Evolutionary conservation across 2,329 filamentous ascomycete genomes (phyloP).

Genomic region (Neospermospora avenae): DNA sequence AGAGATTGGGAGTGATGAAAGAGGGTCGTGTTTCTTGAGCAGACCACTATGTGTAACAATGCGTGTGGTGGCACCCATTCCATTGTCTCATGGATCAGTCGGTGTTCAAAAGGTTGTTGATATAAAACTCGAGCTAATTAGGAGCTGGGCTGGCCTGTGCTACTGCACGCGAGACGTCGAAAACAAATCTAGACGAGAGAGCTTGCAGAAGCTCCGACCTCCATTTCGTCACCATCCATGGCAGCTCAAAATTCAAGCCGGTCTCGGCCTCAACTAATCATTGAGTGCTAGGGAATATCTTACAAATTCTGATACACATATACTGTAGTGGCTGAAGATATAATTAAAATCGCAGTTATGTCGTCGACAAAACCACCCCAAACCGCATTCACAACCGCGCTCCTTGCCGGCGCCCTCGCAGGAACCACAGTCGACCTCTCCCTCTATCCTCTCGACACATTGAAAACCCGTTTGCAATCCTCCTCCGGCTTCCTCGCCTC

Average conservation of each 20-base stretch:
- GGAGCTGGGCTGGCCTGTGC: not conserved
- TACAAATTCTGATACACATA: not conserved
- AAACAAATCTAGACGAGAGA: constrained; percentile 18
- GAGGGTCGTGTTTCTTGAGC: not conserved
- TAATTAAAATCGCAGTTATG: constrained; percentile 3
- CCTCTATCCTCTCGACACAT: constrained; percentile 95
- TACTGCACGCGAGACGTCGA: not conserved
- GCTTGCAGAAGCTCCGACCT: constrained; percentile 5
- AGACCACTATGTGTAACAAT: not conserved
- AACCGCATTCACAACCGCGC: constrained; percentile 53
- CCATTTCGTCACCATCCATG: constrained; percentile 19
- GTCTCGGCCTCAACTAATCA: constrained; percentile 22
- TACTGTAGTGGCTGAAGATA: not conserved
- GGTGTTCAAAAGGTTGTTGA: not conserved
- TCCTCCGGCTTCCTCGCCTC: constrained; percentile 71
- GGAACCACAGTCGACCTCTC: constrained; percentile 96
- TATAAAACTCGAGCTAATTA: not conserved
- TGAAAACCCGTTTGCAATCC: constrained; percentile 96
- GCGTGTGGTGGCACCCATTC: constrained; percentile 37
- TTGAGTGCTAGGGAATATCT: not conserved
- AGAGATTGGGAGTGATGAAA: constrained; percentile 13
- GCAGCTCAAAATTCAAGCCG: constrained; percentile 14
- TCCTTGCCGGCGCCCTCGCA: constrained; percentile 81
- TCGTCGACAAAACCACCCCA: constrained; percentile 9
- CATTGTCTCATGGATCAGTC: constrained; percentile 28